phyloP scores from a whole-genome alignment of 2,329 filamentous ascomycete species.

The Trichoderma cornu-damae region DNA sequence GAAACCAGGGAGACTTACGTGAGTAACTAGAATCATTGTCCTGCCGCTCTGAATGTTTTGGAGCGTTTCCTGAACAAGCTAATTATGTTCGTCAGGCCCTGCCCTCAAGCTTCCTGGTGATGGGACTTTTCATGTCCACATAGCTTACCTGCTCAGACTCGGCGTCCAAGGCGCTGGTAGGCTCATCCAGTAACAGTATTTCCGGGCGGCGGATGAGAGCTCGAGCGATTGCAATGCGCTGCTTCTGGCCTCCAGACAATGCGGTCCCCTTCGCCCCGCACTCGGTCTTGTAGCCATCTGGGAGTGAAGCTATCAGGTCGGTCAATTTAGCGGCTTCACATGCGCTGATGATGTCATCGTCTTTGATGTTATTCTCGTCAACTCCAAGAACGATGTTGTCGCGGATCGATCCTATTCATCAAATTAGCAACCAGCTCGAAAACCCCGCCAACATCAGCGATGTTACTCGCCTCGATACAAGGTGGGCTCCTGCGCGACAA shows the following conservation, averaged over 20 bases:
- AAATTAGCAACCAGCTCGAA: neutral
- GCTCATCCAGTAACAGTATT: conserved; percentile 50
- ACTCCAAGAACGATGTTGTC: conserved; percentile 43
- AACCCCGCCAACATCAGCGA: neutral
- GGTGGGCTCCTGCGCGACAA: conserved; percentile 49
- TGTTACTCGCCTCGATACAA: conserved; percentile 35
- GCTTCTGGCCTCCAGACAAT: conserved; percentile 52
- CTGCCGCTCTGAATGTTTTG: neutral
- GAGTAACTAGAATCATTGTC: conserved; percentile 11
- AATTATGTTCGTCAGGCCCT: neutral
- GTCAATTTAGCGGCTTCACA: conserved; percentile 47
- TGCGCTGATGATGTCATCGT: conserved; percentile 24
- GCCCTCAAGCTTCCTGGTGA: neutral
- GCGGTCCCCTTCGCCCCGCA: conserved; percentile 54
- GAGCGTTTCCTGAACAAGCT: conserved; percentile 11
- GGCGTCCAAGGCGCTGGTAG: conserved; percentile 51
- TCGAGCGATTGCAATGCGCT: conserved; percentile 51
- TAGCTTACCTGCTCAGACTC: conserved; percentile 42
- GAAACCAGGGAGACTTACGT: neutral
- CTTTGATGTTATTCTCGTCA: conserved; percentile 26
- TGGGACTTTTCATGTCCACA: neutral
- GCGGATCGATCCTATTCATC: conserved; percentile 38
- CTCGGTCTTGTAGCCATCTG: conserved; percentile 34
- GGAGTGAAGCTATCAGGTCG: conserved; percentile 49
- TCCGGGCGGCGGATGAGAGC: conserved; percentile 38